Evolutionary conservation across 495 filamentous ascomycete genomes (phyloP).

Genomic region (Poronia punctata): DNA sequence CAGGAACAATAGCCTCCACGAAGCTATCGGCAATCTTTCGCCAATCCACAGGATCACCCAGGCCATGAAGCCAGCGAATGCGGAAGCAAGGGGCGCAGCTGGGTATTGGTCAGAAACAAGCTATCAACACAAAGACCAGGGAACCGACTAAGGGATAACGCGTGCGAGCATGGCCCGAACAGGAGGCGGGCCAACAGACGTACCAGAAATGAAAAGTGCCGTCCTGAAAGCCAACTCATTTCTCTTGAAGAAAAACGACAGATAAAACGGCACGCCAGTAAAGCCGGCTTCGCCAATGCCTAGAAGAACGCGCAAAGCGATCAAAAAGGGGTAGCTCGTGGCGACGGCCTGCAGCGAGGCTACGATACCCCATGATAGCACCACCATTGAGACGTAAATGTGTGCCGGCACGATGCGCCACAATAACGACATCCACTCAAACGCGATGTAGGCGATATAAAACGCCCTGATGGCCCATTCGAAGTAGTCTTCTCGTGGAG

Average conservation of each 20-base stretch:
- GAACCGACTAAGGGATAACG: slow-evolving; percentile 44
- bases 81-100: slow-evolving; percentile 75
- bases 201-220: slow-evolving; percentile 67
- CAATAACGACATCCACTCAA: slow-evolving; percentile 69
- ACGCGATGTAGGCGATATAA: slow-evolving; percentile 59
- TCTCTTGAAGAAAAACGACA: slow-evolving; percentile 81
- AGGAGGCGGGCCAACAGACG: too few species aligned
- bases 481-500: slow-evolving; percentile 64
- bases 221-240: slow-evolving; percentile 74
- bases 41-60: slow-evolving; percentile 68
- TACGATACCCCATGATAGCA: slow-evolving; percentile 58
- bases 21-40: slow-evolving; percentile 53
- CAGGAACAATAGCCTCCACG: slow-evolving; percentile 80
- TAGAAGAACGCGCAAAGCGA: slow-evolving; percentile 58
- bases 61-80: slow-evolving; percentile 76
- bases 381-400: slow-evolving; percentile 58
- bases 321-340: slow-evolving; percentile 63
- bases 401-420: slow-evolving; percentile 62
- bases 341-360: slow-evolving; percentile 67
- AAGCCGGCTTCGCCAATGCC: slow-evolving; percentile 72
- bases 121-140: slow-evolving; percentile 53
- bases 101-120: slow-evolving; percentile 34
- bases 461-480: slow-evolving; percentile 75
- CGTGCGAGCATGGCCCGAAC: too few species aligned
- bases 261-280: slow-evolving; percentile 69